Evolutionary conservation across 805 yeast genomes (phyloP).

Genomic region (Wickerhamiella lipophila): DNA sequence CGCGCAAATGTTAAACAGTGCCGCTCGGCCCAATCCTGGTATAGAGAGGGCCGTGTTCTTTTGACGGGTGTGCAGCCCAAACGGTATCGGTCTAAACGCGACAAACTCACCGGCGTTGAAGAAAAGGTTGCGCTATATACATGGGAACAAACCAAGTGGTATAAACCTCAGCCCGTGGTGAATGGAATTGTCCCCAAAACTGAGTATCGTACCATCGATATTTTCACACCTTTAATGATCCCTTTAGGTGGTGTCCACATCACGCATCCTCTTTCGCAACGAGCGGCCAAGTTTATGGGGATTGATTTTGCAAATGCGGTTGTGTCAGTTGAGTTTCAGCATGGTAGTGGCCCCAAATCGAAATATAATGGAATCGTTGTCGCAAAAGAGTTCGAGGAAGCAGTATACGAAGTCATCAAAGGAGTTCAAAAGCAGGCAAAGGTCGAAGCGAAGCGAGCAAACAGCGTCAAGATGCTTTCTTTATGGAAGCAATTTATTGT

Average conservation of each 20-base stretch:
- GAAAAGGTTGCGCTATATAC: conserved; percentile 43
- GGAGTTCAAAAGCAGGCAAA: conserved; percentile 37
- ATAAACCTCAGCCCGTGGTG: conserved; percentile 49
- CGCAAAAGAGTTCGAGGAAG: conserved; percentile 47
- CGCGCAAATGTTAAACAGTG: conserved; percentile 51
- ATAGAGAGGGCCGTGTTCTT: conserved; percentile 60
- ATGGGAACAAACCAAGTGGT: conserved; percentile 62
- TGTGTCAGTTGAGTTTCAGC: conserved; percentile 64
- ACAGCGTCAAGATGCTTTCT: conserved; percentile 32
- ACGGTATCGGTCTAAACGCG: conserved; percentile 28
- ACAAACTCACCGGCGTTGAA: conserved; percentile 18
- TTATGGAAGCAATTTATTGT: conserved; percentile 29
- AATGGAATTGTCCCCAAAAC: conserved; percentile 64
- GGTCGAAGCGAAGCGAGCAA: conserved; percentile 30
- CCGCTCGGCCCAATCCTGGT: conserved; percentile 77
- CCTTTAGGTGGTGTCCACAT: conserved; percentile 67
- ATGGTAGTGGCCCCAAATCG: conserved; percentile 34
- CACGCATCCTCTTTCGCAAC: conserved; percentile 38
- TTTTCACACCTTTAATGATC: conserved; percentile 66
- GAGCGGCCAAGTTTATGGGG: conserved; percentile 58
- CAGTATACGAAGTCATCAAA: conserved; percentile 39
- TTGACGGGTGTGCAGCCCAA: conserved; percentile 59
- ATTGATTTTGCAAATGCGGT: conserved; percentile 83
- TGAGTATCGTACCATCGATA: conserved; percentile 71
- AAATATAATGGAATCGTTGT: conserved; percentile 65